Conservation (phyloP, 345 rosid species). For the Crucihimalaya himalaica region DNA sequence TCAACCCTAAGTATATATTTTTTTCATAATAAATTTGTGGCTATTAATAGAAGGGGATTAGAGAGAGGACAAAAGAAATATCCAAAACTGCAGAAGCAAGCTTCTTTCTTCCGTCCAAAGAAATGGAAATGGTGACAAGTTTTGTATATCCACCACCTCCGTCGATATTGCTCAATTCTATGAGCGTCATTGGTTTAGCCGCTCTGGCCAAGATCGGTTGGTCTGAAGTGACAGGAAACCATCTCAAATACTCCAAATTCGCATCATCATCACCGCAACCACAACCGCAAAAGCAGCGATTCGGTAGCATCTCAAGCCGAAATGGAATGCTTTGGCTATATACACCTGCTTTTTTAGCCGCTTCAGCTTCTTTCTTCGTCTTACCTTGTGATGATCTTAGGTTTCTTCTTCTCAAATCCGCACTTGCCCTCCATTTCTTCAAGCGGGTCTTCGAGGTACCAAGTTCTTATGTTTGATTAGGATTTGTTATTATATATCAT, state of each 20-base stretch:
- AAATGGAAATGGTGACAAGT: conserved; percentile 20
- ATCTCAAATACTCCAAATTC: conserved; percentile 67
- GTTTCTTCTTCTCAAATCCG: conserved; percentile 52
- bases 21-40: not conserved
- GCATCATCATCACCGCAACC: conserved; percentile 3
- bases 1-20: not conserved
- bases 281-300: not conserved
- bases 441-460: conserved; percentile 47
- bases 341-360: conserved; percentile 60
- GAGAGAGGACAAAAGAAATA: not conserved
- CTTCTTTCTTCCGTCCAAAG: not conserved
- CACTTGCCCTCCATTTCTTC: conserved; percentile 69
- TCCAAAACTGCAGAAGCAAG: not conserved
- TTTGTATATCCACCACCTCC: conserved; percentile 48
- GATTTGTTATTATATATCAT: not conserved
- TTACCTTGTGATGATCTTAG: conserved; percentile 50
- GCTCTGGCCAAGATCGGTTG: conserved; percentile 43
- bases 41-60: not conserved
- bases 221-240: conserved; percentile 53
- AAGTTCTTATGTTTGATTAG: not conserved
- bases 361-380: conserved; percentile 51
- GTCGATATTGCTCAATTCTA: conserved; percentile 38
- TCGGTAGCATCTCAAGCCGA: conserved; percentile 47
- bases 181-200: conserved; percentile 41
- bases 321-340: conserved; percentile 63